Evolutionary conservation across 441 rosid species (phyloP), one percentile per base, ranked within the genome.

Genomic region (Corymbia calophylla): DNA sequence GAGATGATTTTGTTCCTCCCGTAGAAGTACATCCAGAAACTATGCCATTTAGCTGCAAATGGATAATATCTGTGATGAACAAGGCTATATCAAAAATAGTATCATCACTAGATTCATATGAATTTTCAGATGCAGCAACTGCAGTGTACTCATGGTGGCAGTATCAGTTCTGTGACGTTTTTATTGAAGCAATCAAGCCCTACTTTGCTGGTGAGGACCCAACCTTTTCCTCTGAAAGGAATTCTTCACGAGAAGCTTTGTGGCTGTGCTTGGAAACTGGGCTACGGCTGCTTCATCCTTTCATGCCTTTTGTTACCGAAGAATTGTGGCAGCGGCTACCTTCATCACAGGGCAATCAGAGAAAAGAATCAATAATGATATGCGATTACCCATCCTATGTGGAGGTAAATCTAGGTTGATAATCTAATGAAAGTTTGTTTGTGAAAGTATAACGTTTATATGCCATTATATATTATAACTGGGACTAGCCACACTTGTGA

Each of bases 251-350:
- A 90, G 94, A 96, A 91, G 92, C 96, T 68, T 94, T 98, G 60
- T 96, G 99, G 98, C 91, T 96, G 88, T 96, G 97, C 89, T 91
- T 97, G 93, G 99, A 97, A 92, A 97, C 87, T 90, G 99, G 99
- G 70, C 90, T 98, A 92, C 94, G 97, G 81, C 93, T 98, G 91
- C 99, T 98, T 91, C 99, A 98, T 93, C 99, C 99, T 19, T 93
- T 98, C 87, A 97, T 98, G 99, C 99, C 99, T 8, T 97, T 94
- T 92, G 97, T 98, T 86, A 97, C 97, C 27, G 99, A 98, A 92
- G 99, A 98, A 92, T 91, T 98, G 89, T 98, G 99, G 99, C 99
- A 96, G 92, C 96, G 97, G 53, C 97, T 97, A 87, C 99, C 98
- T 66, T 89, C 92, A 77, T 93, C 95, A 17, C 91, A 66, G 88